Evolutionary conservation across 2,329 filamentous ascomycete genomes (phyloP).

Genomic region (Thelonectria discophora): DNA sequence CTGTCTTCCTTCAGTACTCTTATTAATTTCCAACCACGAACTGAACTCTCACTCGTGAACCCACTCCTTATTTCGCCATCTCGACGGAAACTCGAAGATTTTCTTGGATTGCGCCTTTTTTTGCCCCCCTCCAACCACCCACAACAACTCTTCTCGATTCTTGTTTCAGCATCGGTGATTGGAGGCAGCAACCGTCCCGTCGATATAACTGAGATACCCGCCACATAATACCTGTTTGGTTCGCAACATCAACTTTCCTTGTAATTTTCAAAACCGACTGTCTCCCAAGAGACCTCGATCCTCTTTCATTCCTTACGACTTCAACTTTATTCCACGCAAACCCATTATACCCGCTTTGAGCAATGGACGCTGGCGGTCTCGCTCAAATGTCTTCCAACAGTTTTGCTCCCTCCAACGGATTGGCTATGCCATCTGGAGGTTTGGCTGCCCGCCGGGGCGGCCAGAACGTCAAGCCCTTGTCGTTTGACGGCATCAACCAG

Average conservation of each 20-base stretch:
- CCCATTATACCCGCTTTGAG: conserved; percentile 48
- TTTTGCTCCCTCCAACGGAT: conserved; percentile 74
- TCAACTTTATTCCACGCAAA: conserved; percentile 20
- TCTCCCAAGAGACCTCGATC: conserved; percentile 27
- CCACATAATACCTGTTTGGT: conserved; percentile 37
- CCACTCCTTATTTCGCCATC: conserved; percentile 30
- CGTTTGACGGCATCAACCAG: conserved; percentile 75
- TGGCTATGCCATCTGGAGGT: conserved; percentile 80
- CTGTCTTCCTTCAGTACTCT: conserved; percentile 32
- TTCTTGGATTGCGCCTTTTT: conserved; percentile 39
- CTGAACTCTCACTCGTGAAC: conserved; percentile 29
- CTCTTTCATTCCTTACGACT: conserved; percentile 35
- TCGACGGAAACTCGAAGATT: conserved; percentile 30
- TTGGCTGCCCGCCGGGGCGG: conserved; percentile 87
- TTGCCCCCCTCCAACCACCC: conserved; percentile 28
- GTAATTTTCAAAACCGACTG: conserved; percentile 36
- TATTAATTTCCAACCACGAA: conserved; percentile 36
- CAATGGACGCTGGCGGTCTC: conserved; percentile 97
- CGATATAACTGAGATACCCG: conserved; percentile 38
- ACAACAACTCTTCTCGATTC: conserved; percentile 30
- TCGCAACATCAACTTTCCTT: conserved; percentile 30
- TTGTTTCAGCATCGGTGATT: conserved; percentile 31
- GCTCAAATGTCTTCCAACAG: conserved; percentile 97
- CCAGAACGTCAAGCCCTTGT: conserved; percentile 90
- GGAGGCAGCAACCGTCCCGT: conserved; percentile 28